These are phyloP conservation scores for Rhynchosporium graminicola DNA, from an alignment of 2,329 filamentous ascomycete species.

Conservation along the genomic window DNA sequence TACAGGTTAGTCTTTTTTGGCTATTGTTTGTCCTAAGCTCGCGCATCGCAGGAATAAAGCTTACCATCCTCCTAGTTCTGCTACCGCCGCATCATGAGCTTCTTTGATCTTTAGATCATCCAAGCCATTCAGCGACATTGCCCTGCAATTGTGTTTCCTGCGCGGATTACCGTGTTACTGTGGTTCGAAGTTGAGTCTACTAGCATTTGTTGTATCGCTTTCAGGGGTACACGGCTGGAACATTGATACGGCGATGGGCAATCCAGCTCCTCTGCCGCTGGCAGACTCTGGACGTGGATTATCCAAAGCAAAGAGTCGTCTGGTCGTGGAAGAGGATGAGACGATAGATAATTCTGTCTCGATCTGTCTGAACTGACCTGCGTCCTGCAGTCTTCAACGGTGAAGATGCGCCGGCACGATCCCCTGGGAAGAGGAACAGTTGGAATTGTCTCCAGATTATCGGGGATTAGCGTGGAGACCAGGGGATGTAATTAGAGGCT, in stretches of 20 bases:
- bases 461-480: slow-evolving; percentile 12
- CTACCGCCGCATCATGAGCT: slow-evolving; percentile 76
- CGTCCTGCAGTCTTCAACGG: slow-evolving; percentile 5
- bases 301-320: slow-evolving; percentile 15
- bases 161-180: slow-evolving; percentile 16
- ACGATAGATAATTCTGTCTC: neutral
- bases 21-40: neutral
- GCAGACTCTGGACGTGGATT: slow-evolving; percentile 26
- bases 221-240: slow-evolving; percentile 37
- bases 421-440: slow-evolving; percentile 14
- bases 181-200: slow-evolving; percentile 18
- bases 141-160: slow-evolving; percentile 28
- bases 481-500: slow-evolving; percentile 10
- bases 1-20: slow-evolving; percentile 21
- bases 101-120: slow-evolving; percentile 79
- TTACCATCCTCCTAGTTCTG: slow-evolving; percentile 91
- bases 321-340: neutral
- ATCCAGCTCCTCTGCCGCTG: slow-evolving; percentile 33
- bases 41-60: slow-evolving; percentile 21
- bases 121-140: slow-evolving; percentile 95
- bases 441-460: neutral
- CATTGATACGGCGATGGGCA: slow-evolving; percentile 33
- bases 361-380: neutral
- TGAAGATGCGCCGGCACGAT: slow-evolving; percentile 8
- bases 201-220: slow-evolving; percentile 25